phyloP scores from a whole-genome alignment of 2,329 filamentous ascomycete genomes.

The Byssoonygena ceratinophila region DNA sequence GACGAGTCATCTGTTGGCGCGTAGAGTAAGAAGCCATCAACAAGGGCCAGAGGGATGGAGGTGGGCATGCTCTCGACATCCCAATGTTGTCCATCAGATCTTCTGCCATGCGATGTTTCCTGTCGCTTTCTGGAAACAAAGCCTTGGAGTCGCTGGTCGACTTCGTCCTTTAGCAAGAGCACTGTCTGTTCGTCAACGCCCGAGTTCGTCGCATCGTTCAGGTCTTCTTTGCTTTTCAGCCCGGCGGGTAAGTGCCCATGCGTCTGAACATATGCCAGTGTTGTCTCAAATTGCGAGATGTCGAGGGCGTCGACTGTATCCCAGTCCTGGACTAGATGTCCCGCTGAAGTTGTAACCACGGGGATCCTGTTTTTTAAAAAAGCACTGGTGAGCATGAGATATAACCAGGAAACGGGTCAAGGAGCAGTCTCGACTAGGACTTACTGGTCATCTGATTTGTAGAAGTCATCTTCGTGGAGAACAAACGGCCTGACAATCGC shows the following conservation, averaged over 20 bases:
- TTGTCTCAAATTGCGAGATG: slow-evolving; percentile 54
- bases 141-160: slow-evolving; percentile 20
- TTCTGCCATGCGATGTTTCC: neutral
- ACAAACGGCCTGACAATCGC: slow-evolving; percentile 48
- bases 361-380: slow-evolving; percentile 30
- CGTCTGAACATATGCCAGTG: slow-evolving; percentile 59
- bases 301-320: slow-evolving; percentile 75
- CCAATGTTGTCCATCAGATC: neutral
- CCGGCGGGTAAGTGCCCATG: slow-evolving; percentile 48
- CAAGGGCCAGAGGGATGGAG: slow-evolving; percentile 49
- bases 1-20: slow-evolving; percentile 33
- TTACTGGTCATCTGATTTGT: slow-evolving; percentile 64
- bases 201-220: slow-evolving; percentile 43
- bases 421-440: neutral
- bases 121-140: neutral
- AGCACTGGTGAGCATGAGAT: neutral
- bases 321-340: slow-evolving; percentile 66
- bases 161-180: slow-evolving; percentile 19
- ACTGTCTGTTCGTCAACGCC: slow-evolving; percentile 25
- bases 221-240: slow-evolving; percentile 48
- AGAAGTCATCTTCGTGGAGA: slow-evolving; percentile 94
- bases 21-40: slow-evolving; percentile 86
- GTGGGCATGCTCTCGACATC: neutral
- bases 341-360: slow-evolving; percentile 39
- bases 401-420: neutral